Conservation (phyloP, 306 rosid species). For the Lithocarpus polystachyus region DNA sequence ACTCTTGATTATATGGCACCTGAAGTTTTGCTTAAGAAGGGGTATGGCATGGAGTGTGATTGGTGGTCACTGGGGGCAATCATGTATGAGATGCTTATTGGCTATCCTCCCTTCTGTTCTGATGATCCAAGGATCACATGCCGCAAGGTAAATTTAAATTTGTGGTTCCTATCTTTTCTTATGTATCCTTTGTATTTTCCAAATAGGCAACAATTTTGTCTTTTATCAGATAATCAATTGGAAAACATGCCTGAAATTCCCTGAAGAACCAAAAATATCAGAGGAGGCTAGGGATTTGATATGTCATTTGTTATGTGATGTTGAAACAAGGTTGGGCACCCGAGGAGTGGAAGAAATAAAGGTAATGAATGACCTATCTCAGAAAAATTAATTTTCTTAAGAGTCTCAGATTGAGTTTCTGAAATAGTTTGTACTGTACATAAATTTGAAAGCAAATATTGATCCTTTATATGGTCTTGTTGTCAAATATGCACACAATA, state of each 20-base stretch:
- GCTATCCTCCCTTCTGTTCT: constrained; percentile 98
- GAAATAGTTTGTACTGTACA: not conserved
- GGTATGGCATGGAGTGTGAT: constrained; percentile 97
- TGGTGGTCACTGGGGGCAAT: constrained; percentile 99
- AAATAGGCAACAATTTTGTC: constrained; percentile 14
- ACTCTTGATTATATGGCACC: constrained; percentile 99
- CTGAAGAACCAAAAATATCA: constrained; percentile 88
- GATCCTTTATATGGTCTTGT: not conserved
- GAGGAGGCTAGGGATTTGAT: constrained; percentile 82
- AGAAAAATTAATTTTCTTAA: constrained; percentile 10
- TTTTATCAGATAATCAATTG: constrained; percentile 85
- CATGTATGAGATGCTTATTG: constrained; percentile 97
- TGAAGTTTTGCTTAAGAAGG: constrained; percentile 94
- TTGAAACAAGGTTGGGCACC: constrained; percentile 88
- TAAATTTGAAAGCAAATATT: not conserved
- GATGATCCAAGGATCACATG: constrained; percentile 98
- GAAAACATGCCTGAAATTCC: constrained; percentile 93
- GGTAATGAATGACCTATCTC: constrained; percentile 49
- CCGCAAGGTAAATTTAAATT: constrained; percentile 70
- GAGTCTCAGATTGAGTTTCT: not conserved
- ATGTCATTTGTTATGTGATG: constrained; percentile 82
- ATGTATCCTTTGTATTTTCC: constrained; percentile 10
- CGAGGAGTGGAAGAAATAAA: constrained; percentile 89
- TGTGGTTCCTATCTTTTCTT: constrained; percentile 14
- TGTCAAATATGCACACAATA: constrained; percentile 3